These are phyloP conservation scores for Aspergillus funiculosus DNA, from an alignment of 495 filamentous ascomycete species.

Conservation along the genomic window DNA sequence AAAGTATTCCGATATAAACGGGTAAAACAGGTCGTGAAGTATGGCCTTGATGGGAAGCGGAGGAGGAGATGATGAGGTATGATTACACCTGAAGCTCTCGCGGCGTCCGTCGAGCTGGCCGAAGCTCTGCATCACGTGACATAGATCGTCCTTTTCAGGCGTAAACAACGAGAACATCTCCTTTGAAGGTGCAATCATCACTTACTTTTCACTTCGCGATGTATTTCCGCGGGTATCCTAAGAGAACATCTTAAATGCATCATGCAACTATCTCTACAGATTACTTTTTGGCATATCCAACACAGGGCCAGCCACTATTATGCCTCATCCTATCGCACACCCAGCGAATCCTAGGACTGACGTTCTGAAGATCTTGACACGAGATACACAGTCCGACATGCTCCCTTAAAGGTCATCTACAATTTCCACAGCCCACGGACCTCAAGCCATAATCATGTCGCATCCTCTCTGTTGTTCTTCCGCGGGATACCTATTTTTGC, in stretches of 20 bases:
- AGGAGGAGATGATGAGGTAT: conserved; percentile 14
- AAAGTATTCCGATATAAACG: background rate
- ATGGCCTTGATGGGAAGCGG: conserved; percentile 8
- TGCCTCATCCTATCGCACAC: too few species aligned
- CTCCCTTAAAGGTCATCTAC: too few species aligned
- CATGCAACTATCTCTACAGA: too few species aligned
- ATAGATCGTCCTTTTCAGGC: background rate
- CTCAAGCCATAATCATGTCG: background rate
- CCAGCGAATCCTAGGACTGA: too few species aligned
- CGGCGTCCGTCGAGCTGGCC: conserved; percentile 22
- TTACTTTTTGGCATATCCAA: too few species aligned
- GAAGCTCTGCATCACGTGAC: conserved; percentile 33
- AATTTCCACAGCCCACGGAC: too few species aligned
- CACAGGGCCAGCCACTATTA: too few species aligned
- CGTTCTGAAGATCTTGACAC: too few species aligned
- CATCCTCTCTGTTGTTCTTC: background rate
- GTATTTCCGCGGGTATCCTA: too few species aligned
- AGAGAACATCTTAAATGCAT: too few species aligned
- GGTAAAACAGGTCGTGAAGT: background rate
- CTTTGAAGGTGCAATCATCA: background rate
- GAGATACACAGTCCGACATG: too few species aligned
- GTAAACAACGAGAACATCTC: background rate
- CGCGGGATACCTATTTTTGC: background rate
- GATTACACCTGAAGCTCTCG: conserved; percentile 19
- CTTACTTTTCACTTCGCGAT: too few species aligned